A percentile compares a stretch with the other conserved stretches of the same genome.
These are phyloP conservation scores for Septoria petroselini DNA, from an alignment of 2,329 filamentous ascomycete species.

Conservation along the genomic window DNA sequence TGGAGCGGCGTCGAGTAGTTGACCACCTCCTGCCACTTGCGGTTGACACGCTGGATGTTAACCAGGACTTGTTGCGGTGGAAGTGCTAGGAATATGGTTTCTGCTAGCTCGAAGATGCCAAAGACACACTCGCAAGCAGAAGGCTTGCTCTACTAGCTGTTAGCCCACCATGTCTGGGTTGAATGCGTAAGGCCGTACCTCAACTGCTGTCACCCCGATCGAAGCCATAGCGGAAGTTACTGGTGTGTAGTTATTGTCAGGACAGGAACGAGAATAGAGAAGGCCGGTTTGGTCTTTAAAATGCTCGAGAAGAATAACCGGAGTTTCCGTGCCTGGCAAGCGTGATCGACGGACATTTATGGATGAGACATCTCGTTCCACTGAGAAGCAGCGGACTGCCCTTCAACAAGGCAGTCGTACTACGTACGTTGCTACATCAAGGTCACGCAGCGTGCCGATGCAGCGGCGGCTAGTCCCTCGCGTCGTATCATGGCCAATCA, in stretches of 20 bases:
- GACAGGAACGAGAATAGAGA: not conserved
- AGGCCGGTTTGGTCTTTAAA: not conserved
- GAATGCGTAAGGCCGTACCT: not conserved
- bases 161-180: not conserved
- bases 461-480: not conserved
- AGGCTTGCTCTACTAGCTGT: not conserved
- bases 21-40: slow-evolving; percentile 15
- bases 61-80: slow-evolving; percentile 15
- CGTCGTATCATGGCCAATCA: not conserved
- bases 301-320: too few species aligned
- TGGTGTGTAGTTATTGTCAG: not conserved
- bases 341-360: too few species aligned
- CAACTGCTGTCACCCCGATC: not conserved
- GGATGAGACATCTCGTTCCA: too few species aligned
- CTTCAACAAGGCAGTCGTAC: not conserved
- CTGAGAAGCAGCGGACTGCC: too few species aligned
- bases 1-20: slow-evolving; percentile 15
- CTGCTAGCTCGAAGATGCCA: slow-evolving; percentile 33
- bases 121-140: slow-evolving; percentile 13
- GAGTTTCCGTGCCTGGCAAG: too few species aligned
- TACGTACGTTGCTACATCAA: not conserved
- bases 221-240: not conserved
- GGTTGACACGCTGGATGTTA: slow-evolving; percentile 17
- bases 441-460: not conserved
- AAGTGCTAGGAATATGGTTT: slow-evolving; percentile 23